Evolutionary conservation across 495 filamentous ascomycete genomes (phyloP), one percentile per base, ranked within the genome.

Genomic region (Penicillium atrosanguineum): DNA sequence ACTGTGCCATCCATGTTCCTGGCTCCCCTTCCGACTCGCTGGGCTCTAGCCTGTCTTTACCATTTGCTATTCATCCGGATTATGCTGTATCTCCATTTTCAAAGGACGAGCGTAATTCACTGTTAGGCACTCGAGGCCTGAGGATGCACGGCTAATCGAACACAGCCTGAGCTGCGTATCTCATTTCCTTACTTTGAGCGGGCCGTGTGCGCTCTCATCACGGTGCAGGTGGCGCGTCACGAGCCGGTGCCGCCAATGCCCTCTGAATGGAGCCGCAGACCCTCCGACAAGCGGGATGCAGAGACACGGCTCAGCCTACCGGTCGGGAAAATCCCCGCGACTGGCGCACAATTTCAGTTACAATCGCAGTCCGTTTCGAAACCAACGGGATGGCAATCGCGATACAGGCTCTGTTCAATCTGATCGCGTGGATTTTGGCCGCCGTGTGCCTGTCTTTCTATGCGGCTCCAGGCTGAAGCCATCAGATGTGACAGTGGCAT

Each of bases 161-260:
- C 4, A 19, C 2, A 38, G 18, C 29, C 12, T 7, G 19, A 48
- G 15, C 6, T 5, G 18, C 1, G 0, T 38, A 15, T 15, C 14
- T 21, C 29, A 37, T 12, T 14, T 16, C 31, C n/a, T 48, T 6
- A 9, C 37, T 8, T 4, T 23, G 12, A 34, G 21, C 28, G n/a
- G 9, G 45, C 36, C 16, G 19, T 19, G 18, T 9, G 29, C 29
- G 16, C 18, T 36, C 25, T 48, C 28, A 38, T 48, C 14, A 36
- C 21, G 46, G 31, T 31, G 31, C 46, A 48, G 36, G 37, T 18
- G 47, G 37, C 19, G 47, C 47, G 40, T 49, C 47, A 49, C 47
- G 37, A 49, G 47, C 4, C 23, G 0, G 23, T 28, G 3, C 23
- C 8, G 14, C 19, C 23, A 34, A 34, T 36, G 2, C 4, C 14